Evolutionary conservation across 192 early-diverging fungal genomes (phyloP).

Genomic region (Rhizophagus clarus): DNA sequence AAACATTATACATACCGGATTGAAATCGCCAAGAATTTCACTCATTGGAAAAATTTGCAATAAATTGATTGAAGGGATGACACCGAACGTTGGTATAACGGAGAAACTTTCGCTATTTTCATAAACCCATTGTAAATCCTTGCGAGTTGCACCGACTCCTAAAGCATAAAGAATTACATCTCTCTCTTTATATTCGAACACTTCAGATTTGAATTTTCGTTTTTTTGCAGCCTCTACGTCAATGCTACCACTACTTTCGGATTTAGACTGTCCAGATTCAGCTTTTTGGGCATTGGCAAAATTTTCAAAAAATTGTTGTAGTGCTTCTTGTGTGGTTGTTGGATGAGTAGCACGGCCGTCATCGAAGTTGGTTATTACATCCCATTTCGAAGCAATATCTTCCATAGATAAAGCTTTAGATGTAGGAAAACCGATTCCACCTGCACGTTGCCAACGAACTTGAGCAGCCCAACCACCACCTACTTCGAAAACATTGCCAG

Average conservation of each 20-base stretch:
- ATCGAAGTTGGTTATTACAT: conserved; percentile 87
- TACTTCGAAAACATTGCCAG: conserved; percentile 93
- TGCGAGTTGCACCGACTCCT: conserved; percentile 88
- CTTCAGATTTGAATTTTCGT: conserved; percentile 50
- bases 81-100: conserved; percentile 91
- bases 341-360: conserved; percentile 95
- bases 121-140: conserved; percentile 89
- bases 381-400: conserved; percentile 79
- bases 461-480: conserved; percentile 94
- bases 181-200: conserved; percentile 80
- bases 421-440: conserved; percentile 91
- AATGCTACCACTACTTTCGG: conserved; percentile 40
- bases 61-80: conserved; percentile 61
- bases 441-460: conserved; percentile 95
- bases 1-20: conserved; percentile 51
- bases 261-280: conserved; percentile 40
- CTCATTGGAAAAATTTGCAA: conserved; percentile 67
- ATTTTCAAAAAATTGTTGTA: conserved; percentile 82
- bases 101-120: conserved; percentile 85
- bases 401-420: conserved; percentile 81
- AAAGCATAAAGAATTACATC: conserved; percentile 95
- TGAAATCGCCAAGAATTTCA: conserved; percentile 76
- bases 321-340: conserved; percentile 72
- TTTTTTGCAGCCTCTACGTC: conserved; percentile 69
- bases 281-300: conserved; percentile 63